Evolutionary conservation across 208 protist species (phyloP), one percentile per base, ranked within the genome.

Genomic region (Wallacemonas sp.): DNA sequence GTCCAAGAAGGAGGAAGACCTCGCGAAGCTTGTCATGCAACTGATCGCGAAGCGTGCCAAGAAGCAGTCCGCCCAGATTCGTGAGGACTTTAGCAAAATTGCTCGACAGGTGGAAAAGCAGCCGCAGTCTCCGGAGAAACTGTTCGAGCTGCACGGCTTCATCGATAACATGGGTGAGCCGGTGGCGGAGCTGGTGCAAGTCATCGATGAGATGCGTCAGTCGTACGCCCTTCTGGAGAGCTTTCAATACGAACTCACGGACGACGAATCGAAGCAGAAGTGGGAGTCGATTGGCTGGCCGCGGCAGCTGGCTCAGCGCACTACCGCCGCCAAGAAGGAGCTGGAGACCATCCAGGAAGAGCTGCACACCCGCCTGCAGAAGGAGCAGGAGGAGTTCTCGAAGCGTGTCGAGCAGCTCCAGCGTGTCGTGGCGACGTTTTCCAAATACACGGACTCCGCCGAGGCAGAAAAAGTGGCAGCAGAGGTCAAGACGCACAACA

Each of bases 231-330:
- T 98, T 39, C 81, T 99, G 36, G 97, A 99, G 42, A 79, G 81
- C 37, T 98, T 98, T 64, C 87, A 97, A 68, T 95, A 89, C 66
- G 88, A 91, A 66, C 83, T 98, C 36, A 90, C 76, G 27, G 86
- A 97, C 65, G 93, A 97, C 36, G 97, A 98, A 69, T 98, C 97
- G 32, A 72, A 89, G 37, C 70, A 88, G 33, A 95, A 97, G 58
- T 99, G 96, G 95, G 81, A 96, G 63, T 85, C 92, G 24, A 89
- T 98, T 52, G 89, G 76, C n/a, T 97, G 95, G 92, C 96, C 94
- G n/a, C 81, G 90, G 26, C 83, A 94, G 68, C 77, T 98, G 8
- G 78, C 85, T 2, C 72, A 91, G 48, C 77, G 82, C 50, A 93
- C 91, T 24, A 72, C 83, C 15, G 66, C 76, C 12, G 83, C 85